phyloP scores from a whole-genome alignment of 208 protist genomes.

The Crithidia thermophila region DNA sequence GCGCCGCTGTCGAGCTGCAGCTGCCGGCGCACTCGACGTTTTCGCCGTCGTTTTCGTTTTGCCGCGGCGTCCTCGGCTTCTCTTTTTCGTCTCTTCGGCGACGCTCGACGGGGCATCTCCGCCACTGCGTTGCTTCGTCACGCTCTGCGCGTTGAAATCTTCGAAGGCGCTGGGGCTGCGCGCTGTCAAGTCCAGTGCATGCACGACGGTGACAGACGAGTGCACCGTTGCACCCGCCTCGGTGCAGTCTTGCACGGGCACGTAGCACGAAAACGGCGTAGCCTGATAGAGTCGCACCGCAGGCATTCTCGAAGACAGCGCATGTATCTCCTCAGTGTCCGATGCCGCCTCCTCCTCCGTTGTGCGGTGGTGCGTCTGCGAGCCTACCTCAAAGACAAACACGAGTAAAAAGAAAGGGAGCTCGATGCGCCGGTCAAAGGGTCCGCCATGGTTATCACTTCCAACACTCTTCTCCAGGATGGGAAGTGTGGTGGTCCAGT shows the following conservation, averaged over 20 bases:
- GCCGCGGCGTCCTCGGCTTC: too few relatives aligned
- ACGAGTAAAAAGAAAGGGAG: slow-evolving; percentile 29
- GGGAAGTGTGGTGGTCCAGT: too few relatives aligned
- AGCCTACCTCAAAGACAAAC: slow-evolving; percentile 19
- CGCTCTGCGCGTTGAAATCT: slow-evolving; percentile 4
- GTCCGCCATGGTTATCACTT: too few relatives aligned
- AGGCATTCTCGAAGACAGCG: not conserved
- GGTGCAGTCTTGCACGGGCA: slow-evolving; percentile 4
- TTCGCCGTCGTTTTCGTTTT: too few relatives aligned
- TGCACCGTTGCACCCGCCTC: not conserved
- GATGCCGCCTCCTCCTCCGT: not conserved
- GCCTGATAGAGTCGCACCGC: slow-evolving; percentile 20
- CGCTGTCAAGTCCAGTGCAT: slow-evolving; percentile 23
- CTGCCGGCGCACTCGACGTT: too few relatives aligned
- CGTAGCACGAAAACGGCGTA: slow-evolving; percentile 25
- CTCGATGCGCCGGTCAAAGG: too few relatives aligned
- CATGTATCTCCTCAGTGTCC: not conserved
- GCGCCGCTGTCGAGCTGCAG: too few relatives aligned
- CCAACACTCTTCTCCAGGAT: too few relatives aligned
- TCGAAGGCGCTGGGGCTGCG: slow-evolving; percentile 18
- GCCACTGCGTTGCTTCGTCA: not conserved
- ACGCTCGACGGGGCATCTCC: not conserved
- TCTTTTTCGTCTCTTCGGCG: not conserved
- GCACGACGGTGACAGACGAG: slow-evolving; percentile 14
- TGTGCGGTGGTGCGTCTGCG: too few relatives aligned